Evolutionary conservation across 805 yeast species (phyloP), one percentile per base, ranked within the genome.

Genomic region (Candida alai): DNA sequence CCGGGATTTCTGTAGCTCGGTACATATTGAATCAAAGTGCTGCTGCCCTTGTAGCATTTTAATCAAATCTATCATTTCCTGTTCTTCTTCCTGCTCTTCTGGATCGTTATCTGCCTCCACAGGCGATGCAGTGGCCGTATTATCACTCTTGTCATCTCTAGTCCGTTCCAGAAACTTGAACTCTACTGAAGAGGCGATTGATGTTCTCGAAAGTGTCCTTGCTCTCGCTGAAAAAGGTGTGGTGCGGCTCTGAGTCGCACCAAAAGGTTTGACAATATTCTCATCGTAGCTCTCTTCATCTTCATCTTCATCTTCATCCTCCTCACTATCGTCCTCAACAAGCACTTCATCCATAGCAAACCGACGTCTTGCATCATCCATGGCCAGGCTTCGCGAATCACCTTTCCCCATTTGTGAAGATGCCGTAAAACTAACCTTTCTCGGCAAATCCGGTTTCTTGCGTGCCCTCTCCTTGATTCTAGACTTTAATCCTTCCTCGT

Each of bases 11-110:
- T 70, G 74, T 46, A 85, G 60, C 38, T 77, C 82, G 0, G 90
- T 84, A 48, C 90, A 81, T 2, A 86, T 78, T 4, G 74, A 65
- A 47, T 82, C 90, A 43, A 79, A 65, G 41, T 70, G 73, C 33
- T 74, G 79, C 16, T 68, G 68, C 14, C 74, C 71, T 37, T 68
- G 68, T 19, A 81, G 44, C 10, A 75, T 56, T 40, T 67, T 68
- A 3, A 74, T 40, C 29, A 78, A 46, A 9, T 54, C 53, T 4
- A 53, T 38, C 36, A 67, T 55, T 23, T 67, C 66, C 30, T 45
- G 46, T 18, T 47, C 48, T 14, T 44, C 44, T 8, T 28, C 32
- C 21, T 35, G 25, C 15, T 33, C 37, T 10, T 35, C 30, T 7
- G 30, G 17, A 5, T 28, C 42, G 4, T 21, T n/a, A 7, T 30